Conservation (phyloP, 2,329 filamentous ascomycete species). For the Ophiostoma australiae region DNA sequence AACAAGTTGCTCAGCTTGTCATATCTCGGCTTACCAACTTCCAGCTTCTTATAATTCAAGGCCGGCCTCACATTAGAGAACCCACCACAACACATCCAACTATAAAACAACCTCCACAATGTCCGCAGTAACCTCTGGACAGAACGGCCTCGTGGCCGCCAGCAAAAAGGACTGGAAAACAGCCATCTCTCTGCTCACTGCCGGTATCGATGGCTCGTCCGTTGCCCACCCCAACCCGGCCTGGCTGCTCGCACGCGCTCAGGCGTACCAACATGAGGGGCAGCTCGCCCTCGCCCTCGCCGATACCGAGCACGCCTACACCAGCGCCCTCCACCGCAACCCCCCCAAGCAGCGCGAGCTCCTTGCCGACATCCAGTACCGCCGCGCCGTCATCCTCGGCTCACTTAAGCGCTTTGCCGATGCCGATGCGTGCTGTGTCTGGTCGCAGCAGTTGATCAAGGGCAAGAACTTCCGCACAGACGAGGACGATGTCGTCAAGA, state of each 20-base stretch:
- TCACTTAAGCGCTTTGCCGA: conserved; percentile 68
- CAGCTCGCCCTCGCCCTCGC: conserved; percentile 60
- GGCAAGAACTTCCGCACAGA: conserved; percentile 36
- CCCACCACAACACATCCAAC: conserved; percentile 11
- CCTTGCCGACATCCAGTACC: conserved; percentile 75
- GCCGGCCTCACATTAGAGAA: background rate
- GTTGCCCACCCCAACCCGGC: conserved; percentile 49
- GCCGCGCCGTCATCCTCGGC: conserved; percentile 69
- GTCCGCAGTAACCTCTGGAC: conserved; percentile 46
- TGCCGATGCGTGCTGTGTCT: conserved; percentile 64
- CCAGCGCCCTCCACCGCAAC: conserved; percentile 59
- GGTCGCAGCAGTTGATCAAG: conserved; percentile 44
- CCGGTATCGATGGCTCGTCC: conserved; percentile 59
- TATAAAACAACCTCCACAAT: conserved; percentile 35
- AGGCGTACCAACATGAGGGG: conserved; percentile 60
- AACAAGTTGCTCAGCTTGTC: background rate
- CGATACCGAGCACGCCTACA: conserved; percentile 64
- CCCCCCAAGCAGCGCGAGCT: conserved; percentile 56
- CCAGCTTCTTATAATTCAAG: background rate
- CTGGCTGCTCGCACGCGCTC: conserved; percentile 79
- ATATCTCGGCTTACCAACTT: background rate
- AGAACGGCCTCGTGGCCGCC: conserved; percentile 62
- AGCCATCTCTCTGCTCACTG: conserved; percentile 64
- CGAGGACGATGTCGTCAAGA: conserved; percentile 37
- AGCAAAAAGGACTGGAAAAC: conserved; percentile 57